These are phyloP conservation scores for Tolypocladium ovalisporum DNA, from an alignment of 2,329 filamentous ascomycete genomes.

Conservation along the genomic window DNA sequence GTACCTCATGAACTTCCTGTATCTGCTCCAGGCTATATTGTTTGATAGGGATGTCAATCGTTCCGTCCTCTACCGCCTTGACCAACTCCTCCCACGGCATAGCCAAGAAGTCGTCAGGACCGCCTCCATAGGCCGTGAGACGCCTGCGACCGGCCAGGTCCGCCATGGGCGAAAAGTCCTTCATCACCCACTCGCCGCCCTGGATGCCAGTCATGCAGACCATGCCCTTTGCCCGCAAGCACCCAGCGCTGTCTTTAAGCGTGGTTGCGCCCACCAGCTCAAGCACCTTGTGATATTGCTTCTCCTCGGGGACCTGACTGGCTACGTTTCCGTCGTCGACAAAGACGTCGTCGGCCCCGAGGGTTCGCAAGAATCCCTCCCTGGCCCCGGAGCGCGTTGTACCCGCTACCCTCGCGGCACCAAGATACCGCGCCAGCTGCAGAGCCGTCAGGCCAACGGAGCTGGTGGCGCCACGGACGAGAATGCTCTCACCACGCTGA, in stretches of 20 bases:
- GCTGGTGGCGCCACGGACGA: background rate
- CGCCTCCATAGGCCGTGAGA: background rate
- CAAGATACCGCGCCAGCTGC: background rate
- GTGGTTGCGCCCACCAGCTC: background rate
- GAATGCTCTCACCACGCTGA: background rate
- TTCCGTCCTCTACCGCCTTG: background rate
- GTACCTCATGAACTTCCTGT: background rate
- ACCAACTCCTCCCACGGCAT: background rate
- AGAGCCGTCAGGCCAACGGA: background rate
- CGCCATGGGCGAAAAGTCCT: background rate
- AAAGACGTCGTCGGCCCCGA: background rate
- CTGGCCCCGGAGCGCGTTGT: background rate
- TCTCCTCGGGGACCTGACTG: background rate
- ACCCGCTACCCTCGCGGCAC: background rate
- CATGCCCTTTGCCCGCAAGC: background rate
- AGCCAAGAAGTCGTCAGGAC: background rate
- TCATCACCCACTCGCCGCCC: background rate
- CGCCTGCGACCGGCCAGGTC: background rate
- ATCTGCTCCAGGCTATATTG: background rate
- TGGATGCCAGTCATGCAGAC: background rate
- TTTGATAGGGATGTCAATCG: background rate
- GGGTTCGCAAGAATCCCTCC: background rate
- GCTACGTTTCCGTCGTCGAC: background rate
- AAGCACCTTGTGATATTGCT: background rate
- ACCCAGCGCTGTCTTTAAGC: background rate